Base-by-base conservation (phyloP, 108 stramenopile genomes). In the Hondaea fermentalgiana region DNA sequence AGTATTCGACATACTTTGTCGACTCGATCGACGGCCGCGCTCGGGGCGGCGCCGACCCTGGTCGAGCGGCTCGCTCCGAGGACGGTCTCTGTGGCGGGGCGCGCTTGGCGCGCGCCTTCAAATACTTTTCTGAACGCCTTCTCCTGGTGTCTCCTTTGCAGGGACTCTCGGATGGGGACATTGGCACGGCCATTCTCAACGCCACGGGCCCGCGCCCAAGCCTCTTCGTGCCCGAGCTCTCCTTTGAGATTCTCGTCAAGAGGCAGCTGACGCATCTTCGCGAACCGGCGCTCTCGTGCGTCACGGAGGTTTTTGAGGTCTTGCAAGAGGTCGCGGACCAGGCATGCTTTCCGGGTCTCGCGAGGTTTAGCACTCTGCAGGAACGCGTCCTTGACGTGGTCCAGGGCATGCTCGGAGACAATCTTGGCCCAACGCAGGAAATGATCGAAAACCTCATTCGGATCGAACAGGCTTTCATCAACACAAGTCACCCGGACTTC, bases 401-500 rank as follows among this genome's bases (percentile, higher is more conserved):
- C n/a, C 89, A 90, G 12, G 88, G 72, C 10, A 87, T 98, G 28
- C 91, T 97, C 21, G 93, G 95, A 69, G 90, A 95, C 28, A 92
- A 92, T 89, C 93, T 97, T 29, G 89, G 87, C 44, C 98, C 97
- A 16, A 96, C 97, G 10, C 97, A 97, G 93, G 91, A 95, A 91
- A 97, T 98, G 98, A 97, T 99, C 71, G 88, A 92, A 23, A 98
- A 98, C 89, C 91, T 99, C 14, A 95, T 99, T 57, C 95, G 96
- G 89, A 94, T 98, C 88, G 99, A 99, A 93, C 91, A 98, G 90
- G 96, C 97, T 10, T 98, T 98, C 91, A 96, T 99, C 89, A 99
- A 99, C 92, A 98, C 99, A 10, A 96, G 96, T 88, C 99, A 99
- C 91, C 99, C 99, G 5, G 99, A 98, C 91, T 99, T 99, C 89